A percentile compares a stretch with the other conserved stretches of the same genome.
phyloP scores from a whole-genome alignment of 2,329 filamentous ascomycete species.

The Chrysosporium queenslandicum region DNA sequence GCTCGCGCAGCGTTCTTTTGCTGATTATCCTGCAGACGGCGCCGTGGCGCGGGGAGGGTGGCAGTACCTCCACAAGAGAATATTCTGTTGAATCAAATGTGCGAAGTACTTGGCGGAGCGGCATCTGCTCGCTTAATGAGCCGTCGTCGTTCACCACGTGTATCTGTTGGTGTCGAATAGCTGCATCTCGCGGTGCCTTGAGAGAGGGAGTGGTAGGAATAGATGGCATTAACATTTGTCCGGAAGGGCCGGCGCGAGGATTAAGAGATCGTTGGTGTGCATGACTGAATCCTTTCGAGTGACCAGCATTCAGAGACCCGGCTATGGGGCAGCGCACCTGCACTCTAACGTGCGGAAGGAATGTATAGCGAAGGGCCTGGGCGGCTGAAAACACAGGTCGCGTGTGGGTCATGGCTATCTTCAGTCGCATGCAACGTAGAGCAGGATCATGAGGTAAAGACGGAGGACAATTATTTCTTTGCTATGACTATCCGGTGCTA shows the following conservation, averaged over 20 bases:
- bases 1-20: slow-evolving; percentile 40
- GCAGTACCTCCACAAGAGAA: slow-evolving; percentile 43
- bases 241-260: background rate
- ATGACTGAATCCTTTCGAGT: background rate
- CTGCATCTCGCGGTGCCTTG: slow-evolving; percentile 24
- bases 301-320: background rate
- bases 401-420: slow-evolving; percentile 7
- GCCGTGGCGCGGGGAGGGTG: slow-evolving; percentile 25
- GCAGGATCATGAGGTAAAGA: background rate
- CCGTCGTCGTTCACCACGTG: slow-evolving; percentile 30
- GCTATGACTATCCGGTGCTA: no score
- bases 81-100: slow-evolving; percentile 42
- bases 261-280: background rate
- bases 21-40: slow-evolving; percentile 64
- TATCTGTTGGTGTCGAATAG: slow-evolving; percentile 25
- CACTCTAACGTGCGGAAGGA: background rate
- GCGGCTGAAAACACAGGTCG: slow-evolving; percentile 14
- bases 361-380: slow-evolving; percentile 13
- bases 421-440: background rate
- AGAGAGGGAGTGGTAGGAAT: slow-evolving; percentile 11
- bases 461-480: no score
- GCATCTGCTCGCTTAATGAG: slow-evolving; percentile 24
- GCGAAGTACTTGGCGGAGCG: slow-evolving; percentile 29
- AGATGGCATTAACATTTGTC: no score
- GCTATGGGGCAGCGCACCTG: background rate